phyloP scores from a whole-genome alignment of 352 stramenopile genomes.

The Pythium phragmiticola region DNA sequence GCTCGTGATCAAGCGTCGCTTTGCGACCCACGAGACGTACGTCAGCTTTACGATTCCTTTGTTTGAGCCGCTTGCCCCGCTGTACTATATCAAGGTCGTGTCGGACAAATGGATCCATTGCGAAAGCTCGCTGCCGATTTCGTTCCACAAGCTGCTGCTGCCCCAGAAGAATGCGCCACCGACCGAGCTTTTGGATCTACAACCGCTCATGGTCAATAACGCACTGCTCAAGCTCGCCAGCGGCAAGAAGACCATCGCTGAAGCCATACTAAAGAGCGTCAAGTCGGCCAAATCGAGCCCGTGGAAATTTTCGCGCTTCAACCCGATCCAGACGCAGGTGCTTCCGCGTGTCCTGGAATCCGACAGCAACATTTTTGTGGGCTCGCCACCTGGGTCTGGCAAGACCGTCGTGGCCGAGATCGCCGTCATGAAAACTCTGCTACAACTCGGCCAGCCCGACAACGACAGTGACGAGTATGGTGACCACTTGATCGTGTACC shows the following conservation, averaged over 20 bases:
- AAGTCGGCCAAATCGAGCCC: conserved; percentile 45
- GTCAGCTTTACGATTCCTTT: conserved; percentile 97
- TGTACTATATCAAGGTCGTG: conserved; percentile 98
- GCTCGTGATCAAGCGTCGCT: conserved; percentile 92
- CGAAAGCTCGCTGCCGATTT: conserved; percentile 94
- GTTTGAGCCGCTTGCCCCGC: conserved; percentile 96
- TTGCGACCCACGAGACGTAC: conserved; percentile 78
- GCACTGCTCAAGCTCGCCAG: conserved; percentile 67
- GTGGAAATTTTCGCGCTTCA: conserved; percentile 93
- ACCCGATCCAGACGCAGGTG: conserved; percentile 99
- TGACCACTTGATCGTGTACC: conserved; percentile 91
- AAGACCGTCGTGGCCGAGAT: conserved; percentile 95
- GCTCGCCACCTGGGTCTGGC: conserved; percentile 93
- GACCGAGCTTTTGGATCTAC: conserved; percentile 97
- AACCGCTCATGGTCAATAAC: conserved; percentile 93
- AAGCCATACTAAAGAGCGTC: conserved; percentile 50
- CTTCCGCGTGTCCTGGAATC: conserved; percentile 96
- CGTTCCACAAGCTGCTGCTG: conserved; percentile 98
- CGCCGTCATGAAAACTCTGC: conserved; percentile 93
- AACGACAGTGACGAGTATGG: conserved; percentile 56
- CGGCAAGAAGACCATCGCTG: conserved; percentile 60
- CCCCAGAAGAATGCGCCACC: conserved; percentile 97
- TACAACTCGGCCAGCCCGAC: conserved; percentile 53
- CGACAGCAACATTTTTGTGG: conserved; percentile 94
- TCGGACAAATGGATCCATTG: conserved; percentile 99